These are phyloP conservation scores for Cercospora zeina DNA, from an alignment of 2,329 filamentous ascomycete genomes.

Conservation along the genomic window DNA sequence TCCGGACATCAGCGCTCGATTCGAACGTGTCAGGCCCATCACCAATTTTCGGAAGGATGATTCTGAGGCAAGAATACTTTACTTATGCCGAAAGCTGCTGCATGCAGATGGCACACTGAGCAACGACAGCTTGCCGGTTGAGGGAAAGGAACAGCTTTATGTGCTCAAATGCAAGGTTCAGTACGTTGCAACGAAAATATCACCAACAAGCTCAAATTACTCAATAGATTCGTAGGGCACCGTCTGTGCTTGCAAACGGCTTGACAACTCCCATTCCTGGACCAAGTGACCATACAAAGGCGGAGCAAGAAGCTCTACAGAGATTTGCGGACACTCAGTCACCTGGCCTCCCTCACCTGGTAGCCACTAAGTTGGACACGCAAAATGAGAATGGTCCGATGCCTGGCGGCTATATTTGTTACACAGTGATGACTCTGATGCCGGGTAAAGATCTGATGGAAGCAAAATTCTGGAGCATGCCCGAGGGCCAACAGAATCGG, in stretches of 20 bases:
- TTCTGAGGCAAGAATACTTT: slow-evolving; percentile 36
- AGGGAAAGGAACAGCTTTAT: slow-evolving; percentile 21
- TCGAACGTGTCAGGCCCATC: slow-evolving; percentile 32
- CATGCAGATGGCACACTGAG: background rate
- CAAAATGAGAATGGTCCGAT: slow-evolving; percentile 31
- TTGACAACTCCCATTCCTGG: slow-evolving; percentile 29
- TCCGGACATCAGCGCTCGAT: slow-evolving; percentile 20
- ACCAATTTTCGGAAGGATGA: slow-evolving; percentile 40
- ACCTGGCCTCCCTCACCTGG: slow-evolving; percentile 32
- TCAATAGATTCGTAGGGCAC: slow-evolving; percentile 24
- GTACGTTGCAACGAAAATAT: slow-evolving; percentile 20
- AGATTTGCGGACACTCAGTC: slow-evolving; percentile 27
- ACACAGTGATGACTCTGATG: slow-evolving; percentile 36
- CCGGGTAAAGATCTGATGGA: slow-evolving; percentile 36
- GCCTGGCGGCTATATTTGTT: slow-evolving; percentile 36
- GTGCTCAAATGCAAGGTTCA: slow-evolving; percentile 40
- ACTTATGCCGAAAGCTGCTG: slow-evolving; percentile 26
- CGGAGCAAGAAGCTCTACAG: slow-evolving; percentile 34
- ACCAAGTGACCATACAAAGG: slow-evolving; percentile 33
- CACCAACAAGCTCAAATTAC: background rate
- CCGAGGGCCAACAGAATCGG: slow-evolving; percentile 24
- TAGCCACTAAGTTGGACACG: slow-evolving; percentile 27
- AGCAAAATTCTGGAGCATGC: slow-evolving; percentile 36
- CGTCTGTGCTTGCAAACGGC: slow-evolving; percentile 32
- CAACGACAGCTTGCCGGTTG: background rate